Evolutionary conservation across 2,329 filamentous ascomycete genomes (phyloP), one percentile per base, ranked within the genome.

Genomic region (Aureobasidium sp.): DNA sequence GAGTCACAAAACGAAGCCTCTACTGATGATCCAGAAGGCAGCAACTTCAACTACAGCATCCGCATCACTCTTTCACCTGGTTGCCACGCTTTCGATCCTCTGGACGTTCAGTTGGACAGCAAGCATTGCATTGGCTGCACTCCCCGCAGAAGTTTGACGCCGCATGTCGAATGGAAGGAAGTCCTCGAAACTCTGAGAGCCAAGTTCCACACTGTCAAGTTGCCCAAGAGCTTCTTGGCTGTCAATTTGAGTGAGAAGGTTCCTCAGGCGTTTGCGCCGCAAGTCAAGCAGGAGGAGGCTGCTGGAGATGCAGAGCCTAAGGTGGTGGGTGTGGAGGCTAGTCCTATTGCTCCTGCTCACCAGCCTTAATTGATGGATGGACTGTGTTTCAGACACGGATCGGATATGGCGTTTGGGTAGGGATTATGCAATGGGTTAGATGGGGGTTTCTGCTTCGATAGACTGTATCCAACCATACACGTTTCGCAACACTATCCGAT

Each of bases 121-220:
- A 90, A 94, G 69, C 94, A 99, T 74, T 95, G 91, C 74, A 99
- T 99, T 69, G 92, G 93, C 44, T 96, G 90, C 72, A 91, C 93
- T 7, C 91, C 91, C n/a, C 82, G 92, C 65, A 83, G 94, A 64
- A 95, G 90, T 71, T 78, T 99, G 69, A 97, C 93, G 3, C 84
- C 90, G 3, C 95, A 99, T 75, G 86, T 86, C 41, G 90, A 99
- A 74, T 99, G 94, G 93, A 93, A 95, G 76, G 85, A 93, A 69
- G 90, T 99, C n/a, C 90, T 99, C 67, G 92, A 96, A 76, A 97
- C 92, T 1, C 78, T 99, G 65, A 85, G 92, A 66, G 93, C 90
- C 54, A 97, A 96, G 70, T 97, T 99, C 71, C 90, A 96, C 71
- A 91, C 91, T 36, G 79, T 81, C 51, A 80, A 79, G 67, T 68